Base-by-base conservation (phyloP, 1,284 basidiomycete species). In the Ceratobasidium sp. region DNA sequence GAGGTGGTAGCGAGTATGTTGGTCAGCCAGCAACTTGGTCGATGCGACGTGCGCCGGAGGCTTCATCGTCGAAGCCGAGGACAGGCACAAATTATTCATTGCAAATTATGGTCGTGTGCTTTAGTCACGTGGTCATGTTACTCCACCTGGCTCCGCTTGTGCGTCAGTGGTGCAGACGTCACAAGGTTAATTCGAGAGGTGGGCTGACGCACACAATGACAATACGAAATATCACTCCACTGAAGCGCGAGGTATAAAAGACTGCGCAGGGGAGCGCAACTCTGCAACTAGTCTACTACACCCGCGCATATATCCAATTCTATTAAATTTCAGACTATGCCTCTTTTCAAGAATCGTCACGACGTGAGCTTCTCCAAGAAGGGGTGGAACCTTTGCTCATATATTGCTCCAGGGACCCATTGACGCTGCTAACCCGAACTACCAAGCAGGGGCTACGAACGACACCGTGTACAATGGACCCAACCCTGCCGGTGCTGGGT, bases 271-370 rank as follows among this genome's bases (percentile, higher is more conserved):
- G 64, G 34, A 9, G 8, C n/a, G 13, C 24, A 69, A 24, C 22
- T 1, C 27, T 31, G 16, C 65, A 53, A 69, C 53, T 69, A 0
- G 46, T n/a, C 49, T 31, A 27, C 34, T 19, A 46, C 68, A 16
- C 11, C 46, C 27, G 41, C 39, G 24, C 68, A 71, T 49, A 54
- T 54, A 66, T 54, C 14, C 41, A 9, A 16, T 13, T 29, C 8
- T 65, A 56, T 29, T 27, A 46, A 24, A 48, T 16, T 65, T 51
- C 27, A 54, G 29, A 56, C 13, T 7, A 71, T 71, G 68, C 68
- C 68, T 59, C 68, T 71, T 37, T 71, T 71, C 68, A 71, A 71
- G 54, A 59, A 71, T n/a, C 54, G 59, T n/a, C 53, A 71, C 43
- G 56, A 71, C 19, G 68, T 71, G 41, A 68, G 49, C 29, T 16